Percentiles rank a stretch among this genome's conserved stretches.
These are phyloP conservation scores for Echeveria elegans DNA, from an alignment of 164 flowering plant genomes.

Conservation along the genomic window DNA sequence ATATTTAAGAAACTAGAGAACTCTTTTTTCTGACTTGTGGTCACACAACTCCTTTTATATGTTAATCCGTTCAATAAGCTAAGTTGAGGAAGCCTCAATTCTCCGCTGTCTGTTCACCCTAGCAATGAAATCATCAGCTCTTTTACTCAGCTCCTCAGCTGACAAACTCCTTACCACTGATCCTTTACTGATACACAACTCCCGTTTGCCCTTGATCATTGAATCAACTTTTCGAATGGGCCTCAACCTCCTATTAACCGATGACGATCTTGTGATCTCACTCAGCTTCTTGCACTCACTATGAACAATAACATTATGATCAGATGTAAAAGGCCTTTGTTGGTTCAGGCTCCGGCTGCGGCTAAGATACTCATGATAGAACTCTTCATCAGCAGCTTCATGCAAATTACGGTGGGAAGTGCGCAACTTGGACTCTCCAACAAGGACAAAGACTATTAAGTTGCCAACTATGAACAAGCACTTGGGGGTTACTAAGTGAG, in stretches of 20 bases:
- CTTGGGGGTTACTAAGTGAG: slow-evolving; percentile 29
- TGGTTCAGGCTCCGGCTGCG: slow-evolving; percentile 12
- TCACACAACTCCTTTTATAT: background rate
- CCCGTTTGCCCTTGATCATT: background rate
- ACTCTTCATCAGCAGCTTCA: slow-evolving; percentile 18
- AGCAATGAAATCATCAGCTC: slow-evolving; percentile 66
- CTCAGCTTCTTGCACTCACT: background rate
- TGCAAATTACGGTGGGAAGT: slow-evolving; percentile 27
- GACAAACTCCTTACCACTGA: slow-evolving; percentile 20
- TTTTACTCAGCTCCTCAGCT: slow-evolving; percentile 37
- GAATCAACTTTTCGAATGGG: background rate
- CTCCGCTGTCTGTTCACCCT: slow-evolving; percentile 47
- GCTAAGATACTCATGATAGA: slow-evolving; percentile 28
- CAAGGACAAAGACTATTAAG: slow-evolving; percentile 40
- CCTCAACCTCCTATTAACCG: background rate
- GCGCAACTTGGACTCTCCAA: slow-evolving; percentile 43
- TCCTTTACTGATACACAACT: slow-evolving; percentile 5
- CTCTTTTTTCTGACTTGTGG: background rate
- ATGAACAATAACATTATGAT: slow-evolving; percentile 12
- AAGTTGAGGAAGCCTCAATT: slow-evolving; percentile 35
- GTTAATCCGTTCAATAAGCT: background rate
- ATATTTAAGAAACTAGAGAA: background rate
- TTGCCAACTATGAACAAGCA: slow-evolving; percentile 48
- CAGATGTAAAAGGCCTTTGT: background rate
- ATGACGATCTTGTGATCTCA: background rate